Evolutionary conservation across 1,284 basidiomycete genomes (phyloP), one percentile per base, ranked within the genome.

Genomic region (Wallemia hederae): DNA sequence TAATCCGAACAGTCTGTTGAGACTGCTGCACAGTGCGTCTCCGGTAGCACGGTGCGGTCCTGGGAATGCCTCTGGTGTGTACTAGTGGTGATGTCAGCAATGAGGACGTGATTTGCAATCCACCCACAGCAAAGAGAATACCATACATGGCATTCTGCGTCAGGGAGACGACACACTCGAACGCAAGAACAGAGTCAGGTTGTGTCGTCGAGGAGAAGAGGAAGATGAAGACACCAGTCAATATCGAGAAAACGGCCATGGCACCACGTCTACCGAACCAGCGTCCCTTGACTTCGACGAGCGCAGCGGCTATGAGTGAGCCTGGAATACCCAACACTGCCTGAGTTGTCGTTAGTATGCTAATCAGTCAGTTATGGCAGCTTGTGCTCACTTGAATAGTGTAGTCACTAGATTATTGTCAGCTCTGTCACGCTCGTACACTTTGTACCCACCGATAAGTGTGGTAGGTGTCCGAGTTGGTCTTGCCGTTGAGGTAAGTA

Each of bases 11-110:
- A 80, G 70, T 39, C 79, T 73, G 66, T 78, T 78, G 62, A 76
- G 71, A 2, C 74, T 74, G 62, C 75, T 70, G 62, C 76, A 73
- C 27, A 81, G 69, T 0, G 79, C 79, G 63, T 81, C 78, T 1
- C 78, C 80, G 0, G 80, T 80, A 2, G 79, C 80, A 39, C 80
- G 73, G 61, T 77, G 76, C 0, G 78, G 78, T 0, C 78, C 77
- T 0, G 80, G 78, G 70, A 81, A 81, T 11, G 80, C 75, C 65
- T 81, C 79, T 22, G 80, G 80, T 0, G 77, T 77, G 64, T 78
- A 78, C 1, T 80, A 78, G 77, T 5, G 29, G 22, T 11, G 5
- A 78, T 78, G 73, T 75, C n/a, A 49, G 39, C 22, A 49, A 17
- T 49, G 11, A 14, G 11, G 11, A 7, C 5, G 5, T 15, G 5